Evolutionary conservation across 1,139 yeast genomes (phyloP).

Genomic region (Blastobotrys serpentis): DNA sequence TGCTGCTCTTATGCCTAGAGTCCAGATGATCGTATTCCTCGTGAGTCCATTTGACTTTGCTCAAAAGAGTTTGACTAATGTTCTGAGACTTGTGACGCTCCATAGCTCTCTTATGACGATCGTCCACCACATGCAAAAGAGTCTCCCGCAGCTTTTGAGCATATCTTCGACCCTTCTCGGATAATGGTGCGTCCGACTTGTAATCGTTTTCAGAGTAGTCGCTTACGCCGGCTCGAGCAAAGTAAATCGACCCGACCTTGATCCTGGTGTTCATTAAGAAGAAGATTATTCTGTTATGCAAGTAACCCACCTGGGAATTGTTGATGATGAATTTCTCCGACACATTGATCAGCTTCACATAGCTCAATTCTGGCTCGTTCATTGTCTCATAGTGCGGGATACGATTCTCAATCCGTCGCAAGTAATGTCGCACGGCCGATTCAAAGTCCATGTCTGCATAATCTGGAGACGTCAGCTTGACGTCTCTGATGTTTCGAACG

Average conservation of each 20-base stretch:
- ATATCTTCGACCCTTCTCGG: constrained; percentile 40
- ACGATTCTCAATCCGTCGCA: constrained; percentile 45
- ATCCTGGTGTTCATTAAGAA: constrained; percentile 85
- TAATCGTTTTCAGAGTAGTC: constrained; percentile 33
- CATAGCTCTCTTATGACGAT: constrained; percentile 26
- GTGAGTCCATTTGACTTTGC: constrained; percentile 14
- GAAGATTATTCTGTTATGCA: constrained; percentile 84
- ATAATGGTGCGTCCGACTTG: constrained; percentile 40
- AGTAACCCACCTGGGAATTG: constrained; percentile 80
- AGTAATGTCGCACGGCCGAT: constrained; percentile 45
- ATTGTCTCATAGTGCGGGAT: constrained; percentile 49
- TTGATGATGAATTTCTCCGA: constrained; percentile 84
- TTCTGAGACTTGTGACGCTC: constrained; percentile 14
- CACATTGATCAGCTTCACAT: constrained; percentile 80
- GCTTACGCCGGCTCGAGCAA: constrained; percentile 59
- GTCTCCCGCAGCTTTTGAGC: constrained; percentile 44
- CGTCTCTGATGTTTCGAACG: constrained; percentile 78
- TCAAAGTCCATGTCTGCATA: constrained; percentile 67
- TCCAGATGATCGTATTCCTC: constrained; percentile 5
- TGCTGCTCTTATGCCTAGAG: not conserved
- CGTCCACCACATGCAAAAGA: constrained; percentile 40
- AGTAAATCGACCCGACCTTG: constrained; percentile 81
- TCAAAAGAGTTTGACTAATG: constrained; percentile 17
- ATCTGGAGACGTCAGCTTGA: constrained; percentile 79
- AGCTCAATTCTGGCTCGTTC: constrained; percentile 56